Evolutionary conservation across 164 flowering plant genomes (phyloP).

Genomic region (Malania oleifera): DNA sequence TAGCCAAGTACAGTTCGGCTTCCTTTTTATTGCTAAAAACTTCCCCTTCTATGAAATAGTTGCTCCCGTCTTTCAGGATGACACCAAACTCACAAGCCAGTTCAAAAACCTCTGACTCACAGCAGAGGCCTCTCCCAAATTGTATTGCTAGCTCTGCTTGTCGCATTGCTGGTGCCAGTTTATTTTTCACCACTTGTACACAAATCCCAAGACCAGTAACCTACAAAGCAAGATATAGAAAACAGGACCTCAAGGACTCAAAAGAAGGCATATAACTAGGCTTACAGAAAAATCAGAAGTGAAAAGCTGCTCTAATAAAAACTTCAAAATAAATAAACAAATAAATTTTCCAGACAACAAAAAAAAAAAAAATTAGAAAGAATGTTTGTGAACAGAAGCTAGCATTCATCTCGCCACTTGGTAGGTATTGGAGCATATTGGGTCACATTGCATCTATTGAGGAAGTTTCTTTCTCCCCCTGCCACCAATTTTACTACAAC

Average conservation of each 20-base stretch:
- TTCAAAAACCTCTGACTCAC: constrained; percentile 63
- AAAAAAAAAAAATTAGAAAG: too few species aligned
- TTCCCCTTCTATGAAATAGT: constrained; percentile 48
- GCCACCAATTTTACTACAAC: too few species aligned
- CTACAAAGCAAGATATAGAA: constrained; percentile 25
- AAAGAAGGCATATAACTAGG: background rate
- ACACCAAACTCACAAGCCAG: constrained; percentile 71
- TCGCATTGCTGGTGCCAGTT: constrained; percentile 60
- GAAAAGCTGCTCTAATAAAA: background rate
- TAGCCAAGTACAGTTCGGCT: constrained; percentile 47
- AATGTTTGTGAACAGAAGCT: too few species aligned
- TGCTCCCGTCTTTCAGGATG: constrained; percentile 40
- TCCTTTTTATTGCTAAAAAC: constrained; percentile 35
- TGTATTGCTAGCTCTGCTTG: constrained; percentile 56
- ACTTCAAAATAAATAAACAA: too few species aligned
- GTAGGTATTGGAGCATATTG: too few species aligned
- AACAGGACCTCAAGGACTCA: background rate
- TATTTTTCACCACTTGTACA: constrained; percentile 77
- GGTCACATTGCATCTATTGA: too few species aligned
- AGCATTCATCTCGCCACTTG: too few species aligned
- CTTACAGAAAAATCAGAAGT: background rate
- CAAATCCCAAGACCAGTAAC: constrained; percentile 54
- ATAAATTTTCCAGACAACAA: too few species aligned
- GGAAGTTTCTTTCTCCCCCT: too few species aligned
- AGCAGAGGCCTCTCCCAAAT: constrained; percentile 63